These are phyloP conservation scores for Suhomyces kilbournensis DNA, from an alignment of 805 yeast genomes.

Conservation along the genomic window DNA sequence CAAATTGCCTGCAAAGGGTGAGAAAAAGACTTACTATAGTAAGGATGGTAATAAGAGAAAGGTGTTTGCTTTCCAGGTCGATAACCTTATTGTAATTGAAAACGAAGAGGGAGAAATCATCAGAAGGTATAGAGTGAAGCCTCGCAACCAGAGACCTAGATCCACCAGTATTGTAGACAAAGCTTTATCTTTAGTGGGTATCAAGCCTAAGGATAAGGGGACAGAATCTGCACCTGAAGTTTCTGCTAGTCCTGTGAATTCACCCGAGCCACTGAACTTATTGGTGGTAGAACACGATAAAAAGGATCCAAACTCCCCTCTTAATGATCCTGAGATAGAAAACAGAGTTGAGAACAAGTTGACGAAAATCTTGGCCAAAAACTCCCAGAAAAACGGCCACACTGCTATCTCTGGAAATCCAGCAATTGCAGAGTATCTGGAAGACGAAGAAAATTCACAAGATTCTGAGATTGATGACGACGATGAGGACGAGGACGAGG, in stretches of 20 bases:
- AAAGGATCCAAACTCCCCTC: slow-evolving; percentile 8
- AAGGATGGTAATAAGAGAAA: slow-evolving; percentile 29
- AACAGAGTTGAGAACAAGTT: slow-evolving; percentile 17
- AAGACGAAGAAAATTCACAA: slow-evolving; percentile 7
- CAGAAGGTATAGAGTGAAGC: slow-evolving; percentile 72
- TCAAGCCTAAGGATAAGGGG: slow-evolving; percentile 26
- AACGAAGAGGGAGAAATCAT: slow-evolving; percentile 90
- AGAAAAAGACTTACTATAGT: slow-evolving; percentile 25
- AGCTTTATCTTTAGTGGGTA: slow-evolving; percentile 56
- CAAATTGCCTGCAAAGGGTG: slow-evolving; percentile 1
- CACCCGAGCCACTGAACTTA: not conserved
- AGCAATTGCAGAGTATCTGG: slow-evolving; percentile 3
- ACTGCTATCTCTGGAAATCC: not conserved
- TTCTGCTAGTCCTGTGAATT: slow-evolving; percentile 1
- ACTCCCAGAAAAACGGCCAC: not conserved
- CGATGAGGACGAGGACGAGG: slow-evolving; percentile 20
- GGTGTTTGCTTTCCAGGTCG: slow-evolving; percentile 75
- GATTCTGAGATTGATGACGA: slow-evolving; percentile 10
- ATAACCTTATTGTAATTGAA: slow-evolving; percentile 76
- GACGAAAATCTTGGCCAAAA: slow-evolving; percentile 11
- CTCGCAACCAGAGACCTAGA: slow-evolving; percentile 37
- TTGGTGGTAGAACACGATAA: slow-evolving; percentile 12
- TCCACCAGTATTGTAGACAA: slow-evolving; percentile 41
- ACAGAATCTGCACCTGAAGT: not conserved
- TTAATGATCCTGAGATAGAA: slow-evolving; percentile 13